Evolutionary conservation across 2,329 filamentous ascomycete species (phyloP), one percentile per base, ranked within the genome.

Genomic region (Pestalotiopsis sp.): DNA sequence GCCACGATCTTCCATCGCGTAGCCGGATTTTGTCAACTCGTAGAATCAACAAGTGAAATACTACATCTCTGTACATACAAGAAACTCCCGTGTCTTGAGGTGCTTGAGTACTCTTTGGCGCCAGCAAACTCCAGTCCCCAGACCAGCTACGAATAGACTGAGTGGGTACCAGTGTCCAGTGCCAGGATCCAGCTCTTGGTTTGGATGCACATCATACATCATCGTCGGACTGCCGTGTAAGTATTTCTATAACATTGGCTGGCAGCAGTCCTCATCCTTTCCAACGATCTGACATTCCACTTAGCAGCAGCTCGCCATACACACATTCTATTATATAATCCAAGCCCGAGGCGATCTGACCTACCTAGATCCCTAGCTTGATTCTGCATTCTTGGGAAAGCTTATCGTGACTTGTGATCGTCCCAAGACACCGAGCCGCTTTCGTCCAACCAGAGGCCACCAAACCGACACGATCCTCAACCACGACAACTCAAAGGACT

Each of bases 361-460:
- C 45, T 36, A 36, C 31, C 31, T 36, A n/a, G 17, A n/a, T n/a
- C 45, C 45, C 45, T 49, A 49, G 13, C 45, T 52, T n/a, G 17
- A n/a, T n/a, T 45, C 12, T 20, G 17, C 20, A 52, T 17, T 20
- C 20, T 7, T 4, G 45, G 3, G 4, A 60, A 60, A 27, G 57
- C 23, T 27, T 60, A 60, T 60, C 25, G 57, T 60, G 57, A 60
- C 57, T 60, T 27, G 25, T 60, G 57, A 60, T 39, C 25, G 14
- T 20, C 61, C 39, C 57, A 59, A 59, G 61, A 45, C n/a, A 23
- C n/a, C 61, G 11, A 25, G 39, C 68, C 71, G 64, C 60, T 72
- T 70, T 72, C 69, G 68, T 75, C 77, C 77, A 79, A 79, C 75
- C 75, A 79, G 72, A 75, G 38, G 31, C 71, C 73, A 59, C 70